phyloP scores from a whole-genome alignment of 495 filamentous ascomycete species.

The Daldinia concentrica region DNA sequence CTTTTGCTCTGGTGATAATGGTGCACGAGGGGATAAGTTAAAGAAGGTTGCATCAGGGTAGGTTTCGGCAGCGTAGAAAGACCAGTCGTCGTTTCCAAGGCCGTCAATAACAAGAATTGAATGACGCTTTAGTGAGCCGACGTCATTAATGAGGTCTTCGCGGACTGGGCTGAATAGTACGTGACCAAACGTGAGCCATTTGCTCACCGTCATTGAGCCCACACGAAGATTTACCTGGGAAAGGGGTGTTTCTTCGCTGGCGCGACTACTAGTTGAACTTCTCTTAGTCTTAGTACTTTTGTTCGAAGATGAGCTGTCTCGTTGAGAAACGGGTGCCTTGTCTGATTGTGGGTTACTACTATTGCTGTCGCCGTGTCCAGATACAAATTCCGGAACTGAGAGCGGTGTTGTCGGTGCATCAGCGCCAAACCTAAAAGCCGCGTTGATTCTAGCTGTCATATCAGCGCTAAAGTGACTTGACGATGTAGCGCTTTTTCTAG shows the following conservation, averaged over 20 bases:
- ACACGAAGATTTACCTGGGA: conserved; percentile 85
- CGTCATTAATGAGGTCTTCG: conserved; percentile 68
- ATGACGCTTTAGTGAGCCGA: conserved; percentile 60
- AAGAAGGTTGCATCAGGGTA: conserved; percentile 88
- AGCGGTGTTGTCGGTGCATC: conserved; percentile 57
- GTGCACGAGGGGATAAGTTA: conserved; percentile 72
- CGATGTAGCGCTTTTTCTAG: conserved; percentile 43
- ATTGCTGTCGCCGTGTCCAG: conserved; percentile 60
- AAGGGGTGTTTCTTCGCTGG: conserved; percentile 63
- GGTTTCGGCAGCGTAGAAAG: conserved; percentile 93
- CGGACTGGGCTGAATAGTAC: conserved; percentile 95
- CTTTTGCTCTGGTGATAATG: conserved; percentile 48
- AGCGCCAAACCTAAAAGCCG: conserved; percentile 51
- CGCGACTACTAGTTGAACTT: conserved; percentile 57
- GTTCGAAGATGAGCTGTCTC: conserved; percentile 52
- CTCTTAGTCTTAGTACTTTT: conserved; percentile 49
- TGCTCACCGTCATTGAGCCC: conserved; percentile 70
- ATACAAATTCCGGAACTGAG: conserved; percentile 53
- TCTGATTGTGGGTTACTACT: conserved; percentile 45
- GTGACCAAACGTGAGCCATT: conserved; percentile 93
- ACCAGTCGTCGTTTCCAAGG: conserved; percentile 89
- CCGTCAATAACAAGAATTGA: conserved; percentile 91
- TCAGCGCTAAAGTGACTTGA: conserved; percentile 58
- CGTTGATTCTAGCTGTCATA: conserved; percentile 57
- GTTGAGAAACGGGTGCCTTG: conserved; percentile 40